Evolutionary conservation across 768 basidiomycete species (phyloP), one percentile per base, ranked within the genome.

Genomic region (Leccinum broughii): DNA sequence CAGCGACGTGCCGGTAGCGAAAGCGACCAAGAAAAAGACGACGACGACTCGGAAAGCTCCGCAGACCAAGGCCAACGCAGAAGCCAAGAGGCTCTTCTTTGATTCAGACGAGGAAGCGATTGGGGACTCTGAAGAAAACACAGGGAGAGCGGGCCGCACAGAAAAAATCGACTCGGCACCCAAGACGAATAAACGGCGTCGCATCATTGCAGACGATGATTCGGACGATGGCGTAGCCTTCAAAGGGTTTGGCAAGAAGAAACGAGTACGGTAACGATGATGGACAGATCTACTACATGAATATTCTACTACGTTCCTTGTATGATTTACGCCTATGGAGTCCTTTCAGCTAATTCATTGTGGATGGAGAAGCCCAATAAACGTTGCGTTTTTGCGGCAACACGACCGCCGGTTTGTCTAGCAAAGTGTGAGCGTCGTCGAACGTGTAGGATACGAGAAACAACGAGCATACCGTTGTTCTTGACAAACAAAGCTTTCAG

Each of bases 401-500:
- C 85, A 34, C 93, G 79, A n/a, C 93, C 93, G 7, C 92, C 93
- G 0, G 93, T 94, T 80, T 88, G 87, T 68, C 89, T 92, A 58
- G 30, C 32, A 17, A 55, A 28, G 54, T 20, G 34, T 37, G 2
- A 49, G 9, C 13, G 13, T 64, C 28, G 4, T 22, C 13, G 17
- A 13, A 65, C 34, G 37, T 32, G 26, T 6, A 46, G 11, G 51
- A 30, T 60, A 51, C 24, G 24, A 57, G 60, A 30, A 26, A 24
- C 24, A 24, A 5, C 20, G 44, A 20, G 62, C 84, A 51, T 57
- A 90, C 90, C 82, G 83, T 73, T 93, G 92, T 74, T 99, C 97
- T 77, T 98, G 97, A 70, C 97, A 99, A 6, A 98, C 95, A 75
- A 97, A 99, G 64, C 90, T 93, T 72, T 98, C 95, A 0, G 97